A percentile compares a stretch with the other conserved stretches of the same genome.
These are phyloP conservation scores for Plasmodium berghei DNA, from an alignment of 169 alveolate species.

Conservation along the genomic window DNA sequence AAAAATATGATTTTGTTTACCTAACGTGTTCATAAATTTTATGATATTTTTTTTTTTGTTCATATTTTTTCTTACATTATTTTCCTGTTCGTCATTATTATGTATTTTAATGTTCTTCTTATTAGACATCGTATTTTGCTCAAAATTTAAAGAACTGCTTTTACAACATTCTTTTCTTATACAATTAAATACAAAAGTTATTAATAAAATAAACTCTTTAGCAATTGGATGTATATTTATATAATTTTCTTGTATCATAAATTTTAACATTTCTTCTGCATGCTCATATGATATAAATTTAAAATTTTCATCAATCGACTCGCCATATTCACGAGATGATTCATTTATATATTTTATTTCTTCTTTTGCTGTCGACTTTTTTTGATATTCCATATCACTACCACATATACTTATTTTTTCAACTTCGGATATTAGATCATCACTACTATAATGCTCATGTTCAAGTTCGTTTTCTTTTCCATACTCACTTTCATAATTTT, in stretches of 20 bases:
- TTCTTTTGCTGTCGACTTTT: not conserved
- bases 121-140: not conserved
- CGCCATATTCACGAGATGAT: not conserved
- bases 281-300: conserved; percentile 9
- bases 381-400: not conserved
- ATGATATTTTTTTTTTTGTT: not conserved
- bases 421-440: conserved; percentile 48
- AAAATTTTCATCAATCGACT: conserved; percentile 1
- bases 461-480: conserved; percentile 29
- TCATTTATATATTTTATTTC: not conserved
- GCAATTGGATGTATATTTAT: conserved; percentile 35
- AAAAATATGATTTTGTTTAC: not conserved
- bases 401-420: not conserved
- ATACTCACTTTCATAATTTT: not conserved
- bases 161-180: conserved; percentile 17
- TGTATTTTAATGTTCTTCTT: not conserved
- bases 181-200: conserved; percentile 27
- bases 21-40: conserved; percentile 11
- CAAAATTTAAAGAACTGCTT: too few species aligned
- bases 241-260: not conserved
- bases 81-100: not conserved
- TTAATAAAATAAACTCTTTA: conserved; percentile 39
- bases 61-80: not conserved
- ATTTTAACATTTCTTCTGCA: conserved; percentile 27
- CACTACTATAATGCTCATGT: conserved; percentile 49